Percentiles rank a stretch among this genome's conserved stretches.
Conservation (phyloP, 768 basidiomycete species). For the Podaxis sp. region DNA sequence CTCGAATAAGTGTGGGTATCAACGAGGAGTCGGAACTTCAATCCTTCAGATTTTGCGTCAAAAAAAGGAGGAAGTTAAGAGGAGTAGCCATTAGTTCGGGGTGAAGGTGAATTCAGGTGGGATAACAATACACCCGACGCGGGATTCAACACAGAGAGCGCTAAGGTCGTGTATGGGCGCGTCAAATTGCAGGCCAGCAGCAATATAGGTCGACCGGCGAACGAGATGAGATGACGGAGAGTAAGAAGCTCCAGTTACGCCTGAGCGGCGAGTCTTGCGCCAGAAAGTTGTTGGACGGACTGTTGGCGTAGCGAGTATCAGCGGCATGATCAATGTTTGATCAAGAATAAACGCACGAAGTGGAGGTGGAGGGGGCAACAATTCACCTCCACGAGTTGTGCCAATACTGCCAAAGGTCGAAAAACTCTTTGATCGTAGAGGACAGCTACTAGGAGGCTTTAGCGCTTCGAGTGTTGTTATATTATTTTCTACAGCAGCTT, state of each 20-base stretch:
- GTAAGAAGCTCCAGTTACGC: constrained; percentile 67
- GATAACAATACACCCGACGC: constrained; percentile 44
- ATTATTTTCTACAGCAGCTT: constrained; percentile 10
- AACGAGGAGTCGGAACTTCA: background rate
- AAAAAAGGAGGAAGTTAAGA: background rate
- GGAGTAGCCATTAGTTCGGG: background rate
- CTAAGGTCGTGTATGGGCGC: constrained; percentile 59
- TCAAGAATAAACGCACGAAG: constrained; percentile 46
- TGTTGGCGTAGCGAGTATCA: constrained; percentile 24
- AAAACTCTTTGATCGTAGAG: constrained; percentile 24
- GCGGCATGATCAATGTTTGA: background rate
- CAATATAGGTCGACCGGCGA: constrained; percentile 76
- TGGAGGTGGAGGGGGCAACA: constrained; percentile 60
- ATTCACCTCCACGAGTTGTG: constrained; percentile 40
- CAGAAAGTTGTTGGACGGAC: constrained; percentile 85
- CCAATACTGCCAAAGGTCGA: constrained; percentile 26
- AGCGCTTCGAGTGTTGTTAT: constrained; percentile 17
- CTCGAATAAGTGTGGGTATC: background rate
- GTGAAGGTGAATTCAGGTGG: constrained; percentile 32
- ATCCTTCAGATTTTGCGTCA: background rate
- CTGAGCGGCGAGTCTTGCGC: constrained; percentile 70
- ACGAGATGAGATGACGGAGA: constrained; percentile 73
- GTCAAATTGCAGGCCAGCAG: constrained; percentile 70
- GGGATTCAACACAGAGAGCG: constrained; percentile 60
- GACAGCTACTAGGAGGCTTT: constrained; percentile 12